Base-by-base conservation (phyloP, 2,329 filamentous ascomycete species). In the Atkinsonella hypoxylon region DNA sequence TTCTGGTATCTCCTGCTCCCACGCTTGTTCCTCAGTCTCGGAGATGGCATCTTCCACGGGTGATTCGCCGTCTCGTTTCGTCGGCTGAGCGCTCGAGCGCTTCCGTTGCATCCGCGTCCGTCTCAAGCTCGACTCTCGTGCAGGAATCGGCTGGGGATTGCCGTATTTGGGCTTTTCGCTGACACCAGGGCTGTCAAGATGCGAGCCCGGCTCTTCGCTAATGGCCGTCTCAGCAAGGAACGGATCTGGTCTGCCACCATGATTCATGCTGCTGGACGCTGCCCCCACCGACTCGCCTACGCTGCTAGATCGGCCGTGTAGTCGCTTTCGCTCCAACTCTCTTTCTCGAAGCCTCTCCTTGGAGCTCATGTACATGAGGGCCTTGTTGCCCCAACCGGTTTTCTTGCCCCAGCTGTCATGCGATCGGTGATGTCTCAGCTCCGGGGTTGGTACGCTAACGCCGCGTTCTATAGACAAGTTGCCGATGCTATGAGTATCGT, bases 301-400 rank as follows among this genome's bases (percentile, higher is more conserved):
- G 45, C 69, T 68, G 53, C 69, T 34, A 30, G 42, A 12, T 32
- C 58, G 58, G 4, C 60, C 58, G 0, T 58, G 59, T n/a, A 68
- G 59, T 40, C 81, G 74, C 59, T 78, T 83, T 57, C 77, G 76
- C 55, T 85, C 81, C 4, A 68, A 67, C 55, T 85, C 82, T 56
- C 75, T 81, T 48, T 81, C 79, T 44, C 77, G 74, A 44, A 87
- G 67, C 31, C 75, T 74, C 63, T 88, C 84, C 61, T 78, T 83
- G 44, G 84, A 87, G 67, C 76, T 82, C 82, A 85, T 87, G 60
- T 87, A 86, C 76, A 83, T 81, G 59, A 87, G 67, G 3, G 81
- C 77, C 61, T 76, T 79, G 54, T 76, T 66, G 51, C 69, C 69
- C 30, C 79, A 72, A 2, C 65, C 64, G 40, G 74, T 67, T 61